phyloP scores from a whole-genome alignment of 2,329 filamentous ascomycete species.

The Aspergillus glaucus region DNA sequence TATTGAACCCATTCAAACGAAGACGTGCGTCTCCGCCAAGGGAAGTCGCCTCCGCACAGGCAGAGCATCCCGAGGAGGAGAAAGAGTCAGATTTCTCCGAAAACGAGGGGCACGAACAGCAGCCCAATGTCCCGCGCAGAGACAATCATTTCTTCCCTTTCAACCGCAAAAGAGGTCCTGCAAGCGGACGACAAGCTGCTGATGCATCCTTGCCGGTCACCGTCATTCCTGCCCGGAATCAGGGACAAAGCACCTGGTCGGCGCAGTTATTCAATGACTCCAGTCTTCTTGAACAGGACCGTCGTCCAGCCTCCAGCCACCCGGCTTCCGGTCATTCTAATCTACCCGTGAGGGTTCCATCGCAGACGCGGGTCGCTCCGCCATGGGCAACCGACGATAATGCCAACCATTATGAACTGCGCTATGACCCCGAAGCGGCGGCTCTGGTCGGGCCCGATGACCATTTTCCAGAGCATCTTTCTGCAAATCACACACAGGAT shows the following conservation, averaged over 20 bases:
- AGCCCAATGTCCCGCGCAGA: constrained; percentile 37
- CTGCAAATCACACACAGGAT: neutral
- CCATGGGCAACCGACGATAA: constrained; percentile 47
- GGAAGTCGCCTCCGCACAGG: constrained; percentile 53
- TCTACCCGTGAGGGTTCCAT: constrained; percentile 51
- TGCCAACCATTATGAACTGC: constrained; percentile 24
- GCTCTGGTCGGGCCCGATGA: constrained; percentile 28
- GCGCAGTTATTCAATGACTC: constrained; percentile 33
- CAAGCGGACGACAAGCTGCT: constrained; percentile 30
- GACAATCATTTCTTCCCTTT: constrained; percentile 44
- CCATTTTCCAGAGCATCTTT: constrained; percentile 1
- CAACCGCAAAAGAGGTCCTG: constrained; percentile 38
- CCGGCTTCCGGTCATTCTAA: constrained; percentile 9
- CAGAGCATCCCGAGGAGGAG: constrained; percentile 25
- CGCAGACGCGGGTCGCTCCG: constrained; percentile 46
- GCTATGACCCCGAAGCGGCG: constrained; percentile 34
- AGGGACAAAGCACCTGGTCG: constrained; percentile 50
- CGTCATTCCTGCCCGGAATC: constrained; percentile 54
- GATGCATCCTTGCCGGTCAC: constrained; percentile 50
- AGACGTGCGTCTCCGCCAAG: constrained; percentile 53
- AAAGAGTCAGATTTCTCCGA: constrained; percentile 11
- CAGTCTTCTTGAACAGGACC: constrained; percentile 14
- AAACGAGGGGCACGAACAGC: constrained; percentile 37
- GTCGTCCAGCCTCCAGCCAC: constrained; percentile 9
- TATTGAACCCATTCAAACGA: constrained; percentile 54